Evolutionary conservation across 768 basidiomycete species (phyloP).

Genomic region (Lactarius psammicola): DNA sequence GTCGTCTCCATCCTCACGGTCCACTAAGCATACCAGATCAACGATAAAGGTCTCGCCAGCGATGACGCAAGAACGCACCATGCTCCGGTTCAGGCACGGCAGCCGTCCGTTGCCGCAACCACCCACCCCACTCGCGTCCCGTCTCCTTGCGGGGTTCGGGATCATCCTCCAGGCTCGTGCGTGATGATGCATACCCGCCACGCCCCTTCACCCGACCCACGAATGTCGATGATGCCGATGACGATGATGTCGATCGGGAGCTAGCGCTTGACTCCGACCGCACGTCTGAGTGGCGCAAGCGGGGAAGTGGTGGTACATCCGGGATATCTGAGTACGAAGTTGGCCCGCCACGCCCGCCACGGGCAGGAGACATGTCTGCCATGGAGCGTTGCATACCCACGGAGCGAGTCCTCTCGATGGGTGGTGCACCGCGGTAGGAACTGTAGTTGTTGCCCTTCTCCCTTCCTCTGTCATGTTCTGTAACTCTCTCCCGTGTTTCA

Average conservation of each 20-base stretch:
- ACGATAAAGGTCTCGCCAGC: background rate
- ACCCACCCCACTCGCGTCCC: background rate
- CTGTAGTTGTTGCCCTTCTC: conserved; percentile 21
- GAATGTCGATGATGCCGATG: conserved; percentile 35
- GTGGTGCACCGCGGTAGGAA: conserved; percentile 18
- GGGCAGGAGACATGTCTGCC: conserved; percentile 20
- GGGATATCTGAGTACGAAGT: background rate
- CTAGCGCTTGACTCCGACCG: conserved; percentile 27
- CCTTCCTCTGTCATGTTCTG: conserved; percentile 11
- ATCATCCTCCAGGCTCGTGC: conserved; percentile 47
- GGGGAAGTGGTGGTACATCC: conserved; percentile 29
- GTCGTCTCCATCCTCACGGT: conserved; percentile 12
- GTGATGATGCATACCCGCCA: conserved; percentile 41
- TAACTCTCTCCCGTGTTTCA: conserved; percentile 10
- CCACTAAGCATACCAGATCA: background rate
- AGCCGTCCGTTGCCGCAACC: conserved; percentile 10
- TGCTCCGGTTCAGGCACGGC: background rate
- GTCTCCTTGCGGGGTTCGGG: conserved; percentile 23
- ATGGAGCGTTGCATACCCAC: conserved; percentile 32
- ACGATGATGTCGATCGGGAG: conserved; percentile 34
- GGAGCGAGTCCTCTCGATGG: conserved; percentile 20
- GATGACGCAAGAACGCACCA: conserved; percentile 1
- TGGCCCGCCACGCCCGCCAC: background rate
- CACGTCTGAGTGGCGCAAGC: conserved; percentile 16
- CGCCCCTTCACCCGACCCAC: conserved; percentile 38